These are phyloP conservation scores for Fusarium sp. DNA, from an alignment of 2,329 filamentous ascomycete genomes.

Conservation along the genomic window DNA sequence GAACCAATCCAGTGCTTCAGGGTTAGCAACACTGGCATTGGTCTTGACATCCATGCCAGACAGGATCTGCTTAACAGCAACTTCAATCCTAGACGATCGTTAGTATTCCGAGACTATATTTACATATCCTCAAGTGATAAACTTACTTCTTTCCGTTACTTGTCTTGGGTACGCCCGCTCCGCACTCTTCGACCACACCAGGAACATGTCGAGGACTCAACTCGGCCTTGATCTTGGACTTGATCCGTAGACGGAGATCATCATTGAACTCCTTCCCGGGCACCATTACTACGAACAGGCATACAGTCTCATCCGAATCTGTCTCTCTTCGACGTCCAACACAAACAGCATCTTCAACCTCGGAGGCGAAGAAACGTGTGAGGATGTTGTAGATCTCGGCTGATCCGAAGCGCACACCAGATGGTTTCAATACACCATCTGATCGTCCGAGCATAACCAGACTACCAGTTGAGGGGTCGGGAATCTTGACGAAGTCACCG, in stretches of 20 bases:
- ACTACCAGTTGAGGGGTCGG: slow-evolving; percentile 77
- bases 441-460: slow-evolving; percentile 92
- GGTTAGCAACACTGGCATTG: slow-evolving; percentile 93
- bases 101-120: slow-evolving; percentile 13
- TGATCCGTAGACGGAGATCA: slow-evolving; percentile 73
- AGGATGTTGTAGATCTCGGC: slow-evolving; percentile 98
- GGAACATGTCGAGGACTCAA: slow-evolving; percentile 92
- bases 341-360: slow-evolving; percentile 88
- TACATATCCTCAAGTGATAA: too few species aligned
- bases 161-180: slow-evolving; percentile 86
- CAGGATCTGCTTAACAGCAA: slow-evolving; percentile 95
- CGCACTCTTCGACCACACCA: slow-evolving; percentile 81
- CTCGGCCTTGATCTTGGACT: slow-evolving; percentile 76
- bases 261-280: slow-evolving; percentile 67
- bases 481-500: slow-evolving; percentile 84
- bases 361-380: slow-evolving; percentile 80
- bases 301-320: slow-evolving; percentile 87
- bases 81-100: slow-evolving; percentile 75
- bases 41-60: slow-evolving; percentile 89
- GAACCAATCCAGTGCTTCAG: slow-evolving; percentile 90
- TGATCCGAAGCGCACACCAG: slow-evolving; percentile 90
- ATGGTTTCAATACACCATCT: slow-evolving; percentile 92
- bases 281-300: slow-evolving; percentile 86
- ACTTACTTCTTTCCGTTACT: slow-evolving; percentile 91
- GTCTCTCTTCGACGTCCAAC: slow-evolving; percentile 78